Base-by-base conservation (phyloP, 495 filamentous ascomycete species). In the Hypoxylon subgilvum region DNA sequence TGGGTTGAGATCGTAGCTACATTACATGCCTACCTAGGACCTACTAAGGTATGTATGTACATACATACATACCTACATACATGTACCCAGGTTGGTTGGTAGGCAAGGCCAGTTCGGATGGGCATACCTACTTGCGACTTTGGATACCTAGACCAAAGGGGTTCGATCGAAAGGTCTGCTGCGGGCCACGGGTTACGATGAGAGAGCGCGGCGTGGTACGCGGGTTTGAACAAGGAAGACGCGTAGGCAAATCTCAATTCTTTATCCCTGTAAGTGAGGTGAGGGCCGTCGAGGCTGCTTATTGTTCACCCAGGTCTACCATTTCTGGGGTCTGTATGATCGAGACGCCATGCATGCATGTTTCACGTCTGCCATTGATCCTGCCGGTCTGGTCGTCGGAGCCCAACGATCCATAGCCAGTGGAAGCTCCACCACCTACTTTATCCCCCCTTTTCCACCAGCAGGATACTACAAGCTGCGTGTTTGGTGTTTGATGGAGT, bases 291-390 rank as follows among this genome's bases (percentile, higher is more conserved):
- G 40, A 31, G 16, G 12, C 25, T 2, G 42, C 18, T 31, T 8
- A 32, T 52, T 39, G 40, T 52, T 46, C 31, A 31, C 31, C 41
- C 5, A 38, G 18, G 54, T 38, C 48, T 25, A 30, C 40, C 45
- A 39, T 58, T 58, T 52, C 54, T 21, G 53, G 44, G 34, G 36
- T 52, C 44, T 45, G 61, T 55, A 64, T 55, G 54, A 64, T 64
- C 54, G 40, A 50, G 45, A 49, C 61, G 50, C 49, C 36, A 59
- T 47, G 50, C 54, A 58, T 58, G 61, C 61, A 64, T 64, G 61
- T 64, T 59, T 55, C 54, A 64, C 44, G 44, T 41, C 38, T 45
- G 7, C 40, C 19, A 44, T 25, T 44, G 43, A 53, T 38, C 22
- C 25, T 46, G 27, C 22, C 25, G 40, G 27, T 47, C 54, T 64